Evolutionary conservation across 2,329 filamentous ascomycete species (phyloP).

Genomic region (Aspergillus pseudoglaucus): DNA sequence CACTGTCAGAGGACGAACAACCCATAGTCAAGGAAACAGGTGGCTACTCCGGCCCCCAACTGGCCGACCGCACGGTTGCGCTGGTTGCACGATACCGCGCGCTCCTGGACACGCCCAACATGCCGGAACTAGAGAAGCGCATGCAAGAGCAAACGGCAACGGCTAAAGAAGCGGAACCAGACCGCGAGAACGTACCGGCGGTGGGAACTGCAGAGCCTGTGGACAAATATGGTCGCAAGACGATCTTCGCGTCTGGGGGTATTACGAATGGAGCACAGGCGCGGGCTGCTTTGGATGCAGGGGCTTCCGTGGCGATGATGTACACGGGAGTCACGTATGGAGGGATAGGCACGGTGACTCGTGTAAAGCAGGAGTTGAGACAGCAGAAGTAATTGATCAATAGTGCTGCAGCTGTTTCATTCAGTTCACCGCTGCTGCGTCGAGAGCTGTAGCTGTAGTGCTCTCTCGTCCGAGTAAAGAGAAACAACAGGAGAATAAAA

Average conservation of each 20-base stretch:
- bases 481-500: background rate
- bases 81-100: constrained; percentile 74
- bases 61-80: constrained; percentile 72
- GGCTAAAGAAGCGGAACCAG: constrained; percentile 15
- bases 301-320: constrained; percentile 83
- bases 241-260: constrained; percentile 89
- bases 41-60: constrained; percentile 83
- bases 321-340: constrained; percentile 72
- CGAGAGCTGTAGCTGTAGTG: too few species aligned
- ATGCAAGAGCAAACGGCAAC: constrained; percentile 7
- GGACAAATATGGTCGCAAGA: constrained; percentile 48
- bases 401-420: too few species aligned
- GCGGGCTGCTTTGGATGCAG: constrained; percentile 72
- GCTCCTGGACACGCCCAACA: constrained; percentile 52
- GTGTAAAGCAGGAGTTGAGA: constrained; percentile 45
- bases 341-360: constrained; percentile 54
- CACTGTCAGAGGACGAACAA: constrained; percentile 61
- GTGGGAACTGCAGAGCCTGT: constrained; percentile 11
- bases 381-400: constrained; percentile 18
- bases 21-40: constrained; percentile 67
- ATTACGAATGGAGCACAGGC: constrained; percentile 86
- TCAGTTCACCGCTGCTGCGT: too few species aligned
- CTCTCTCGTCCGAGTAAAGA: constrained; percentile 10
- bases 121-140: constrained; percentile 9
- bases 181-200: constrained; percentile 13